Conservation (phyloP, 176 grass and related monocot species). For the Guadua angustifolia region DNA sequence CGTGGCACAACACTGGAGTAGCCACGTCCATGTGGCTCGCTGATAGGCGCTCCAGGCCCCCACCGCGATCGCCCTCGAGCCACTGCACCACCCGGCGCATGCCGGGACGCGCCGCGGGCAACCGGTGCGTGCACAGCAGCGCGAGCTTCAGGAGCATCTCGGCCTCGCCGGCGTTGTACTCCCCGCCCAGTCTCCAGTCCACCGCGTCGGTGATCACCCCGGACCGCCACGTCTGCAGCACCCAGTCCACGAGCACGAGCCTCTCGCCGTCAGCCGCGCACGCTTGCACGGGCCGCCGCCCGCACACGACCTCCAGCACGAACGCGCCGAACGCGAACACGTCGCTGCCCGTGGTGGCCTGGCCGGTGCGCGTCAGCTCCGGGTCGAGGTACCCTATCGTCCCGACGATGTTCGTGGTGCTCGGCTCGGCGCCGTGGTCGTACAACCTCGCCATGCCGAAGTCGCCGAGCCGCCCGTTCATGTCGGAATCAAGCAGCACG, state of each 20-base stretch:
- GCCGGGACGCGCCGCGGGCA: not conserved
- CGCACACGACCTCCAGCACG: conserved; percentile 40
- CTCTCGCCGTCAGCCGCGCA: too few relatives aligned
- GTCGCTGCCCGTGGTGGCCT: not conserved
- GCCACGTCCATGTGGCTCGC: too few relatives aligned
- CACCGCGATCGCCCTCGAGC: too few relatives aligned
- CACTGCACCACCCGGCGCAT: too few relatives aligned
- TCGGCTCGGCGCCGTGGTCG: not conserved
- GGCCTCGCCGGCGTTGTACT: not conserved
- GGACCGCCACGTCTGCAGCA: not conserved
- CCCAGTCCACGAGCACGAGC: conserved; percentile 8
- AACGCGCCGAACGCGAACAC: conserved; percentile 48
- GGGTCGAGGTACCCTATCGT: not conserved
- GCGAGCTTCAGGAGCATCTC: not conserved
- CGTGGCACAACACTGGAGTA: too few relatives aligned
- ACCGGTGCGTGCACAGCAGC: not conserved
- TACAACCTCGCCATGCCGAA: not conserved
- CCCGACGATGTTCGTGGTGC: not conserved
- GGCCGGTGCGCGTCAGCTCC: not conserved
- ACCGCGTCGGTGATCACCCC: not conserved
- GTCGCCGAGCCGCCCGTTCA: not conserved
- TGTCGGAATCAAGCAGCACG: too few relatives aligned
- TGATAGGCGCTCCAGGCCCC: too few relatives aligned
- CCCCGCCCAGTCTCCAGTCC: not conserved
- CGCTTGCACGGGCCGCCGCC: not conserved